Percentiles rank a stretch among this genome's conserved stretches.
Conservation (phyloP, 140 eudicot species). For the Senecio squalidus region DNA sequence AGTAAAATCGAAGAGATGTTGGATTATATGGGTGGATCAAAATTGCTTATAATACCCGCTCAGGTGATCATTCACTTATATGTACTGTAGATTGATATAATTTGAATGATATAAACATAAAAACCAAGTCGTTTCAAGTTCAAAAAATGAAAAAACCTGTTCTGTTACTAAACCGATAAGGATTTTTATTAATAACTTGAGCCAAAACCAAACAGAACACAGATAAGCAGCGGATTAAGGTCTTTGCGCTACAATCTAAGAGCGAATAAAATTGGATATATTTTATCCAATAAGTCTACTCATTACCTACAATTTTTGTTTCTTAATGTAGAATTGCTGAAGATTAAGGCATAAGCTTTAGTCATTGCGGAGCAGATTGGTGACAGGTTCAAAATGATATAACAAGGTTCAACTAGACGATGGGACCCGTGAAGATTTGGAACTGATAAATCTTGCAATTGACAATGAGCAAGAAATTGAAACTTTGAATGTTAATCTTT, state of each 20-base stretch:
- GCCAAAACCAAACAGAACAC: no score
- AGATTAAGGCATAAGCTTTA: constrained; percentile 59
- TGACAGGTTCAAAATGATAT: constrained; percentile 42
- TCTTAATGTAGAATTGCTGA: constrained; percentile 61
- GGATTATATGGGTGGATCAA: constrained; percentile 74
- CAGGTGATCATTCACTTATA: constrained; percentile 42
- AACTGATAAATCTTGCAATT: constrained; percentile 65
- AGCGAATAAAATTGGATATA: no score
- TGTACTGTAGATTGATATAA: no score
- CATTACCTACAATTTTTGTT: neutral
- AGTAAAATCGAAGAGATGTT: constrained; percentile 62
- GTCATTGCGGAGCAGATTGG: constrained; percentile 62
- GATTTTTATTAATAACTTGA: no score
- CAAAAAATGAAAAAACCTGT: no score
- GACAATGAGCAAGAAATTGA: constrained; percentile 51
- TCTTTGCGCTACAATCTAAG: no score
- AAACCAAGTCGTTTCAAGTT: no score
- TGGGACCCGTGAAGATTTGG: constrained; percentile 63
- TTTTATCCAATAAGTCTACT: constrained; percentile 4
- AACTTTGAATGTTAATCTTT: constrained; percentile 54
- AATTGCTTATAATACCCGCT: constrained; percentile 78
- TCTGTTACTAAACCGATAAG: no score
- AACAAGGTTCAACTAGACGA: constrained; percentile 50
- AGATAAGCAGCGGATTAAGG: no score
- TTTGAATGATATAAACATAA: no score